These are phyloP conservation scores for Tolypocladium ovalisporum DNA, from an alignment of 2,329 filamentous ascomycete species.

Conservation along the genomic window DNA sequence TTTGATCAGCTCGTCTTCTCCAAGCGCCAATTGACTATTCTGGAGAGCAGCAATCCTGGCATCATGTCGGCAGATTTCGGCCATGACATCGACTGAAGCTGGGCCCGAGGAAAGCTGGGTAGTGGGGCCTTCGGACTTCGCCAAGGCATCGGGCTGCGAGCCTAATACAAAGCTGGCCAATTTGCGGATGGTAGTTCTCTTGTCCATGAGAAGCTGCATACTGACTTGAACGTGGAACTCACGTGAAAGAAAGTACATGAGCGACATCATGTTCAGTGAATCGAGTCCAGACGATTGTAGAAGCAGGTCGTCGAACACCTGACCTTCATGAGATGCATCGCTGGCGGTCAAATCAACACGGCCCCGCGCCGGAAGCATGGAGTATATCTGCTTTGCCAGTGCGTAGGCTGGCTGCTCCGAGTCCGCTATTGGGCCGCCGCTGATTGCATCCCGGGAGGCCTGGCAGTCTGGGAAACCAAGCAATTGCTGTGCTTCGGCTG, in stretches of 20 bases:
- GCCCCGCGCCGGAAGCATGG: not conserved
- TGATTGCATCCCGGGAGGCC: not conserved
- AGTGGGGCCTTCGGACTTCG: not conserved
- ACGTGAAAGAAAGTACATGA: conserved; percentile 1
- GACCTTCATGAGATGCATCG: not conserved
- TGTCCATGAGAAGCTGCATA: conserved; percentile 2
- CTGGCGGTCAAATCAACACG: not conserved
- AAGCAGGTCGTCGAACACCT: not conserved
- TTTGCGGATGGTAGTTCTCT: not conserved
- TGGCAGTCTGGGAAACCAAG: not conserved
- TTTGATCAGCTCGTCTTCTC: too few species aligned
- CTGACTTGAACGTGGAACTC: conserved; percentile 1
- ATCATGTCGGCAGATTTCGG: conserved; percentile 1
- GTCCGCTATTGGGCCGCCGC: not conserved
- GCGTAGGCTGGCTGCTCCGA: conserved; percentile 3
- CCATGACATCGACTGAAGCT: not conserved
- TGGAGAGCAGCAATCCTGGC: not conserved
- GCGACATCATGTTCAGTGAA: conserved; percentile 4
- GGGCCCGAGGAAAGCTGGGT: not conserved
- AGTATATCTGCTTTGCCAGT: not conserved
- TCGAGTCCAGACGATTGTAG: conserved; percentile 2
- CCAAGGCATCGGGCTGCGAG: not conserved
- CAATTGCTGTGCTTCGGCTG: not conserved
- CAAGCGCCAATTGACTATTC: not conserved
- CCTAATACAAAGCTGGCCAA: not conserved